phyloP scores from a whole-genome alignment of 2,329 filamentous ascomycete species.

The Fusarium sp. region DNA sequence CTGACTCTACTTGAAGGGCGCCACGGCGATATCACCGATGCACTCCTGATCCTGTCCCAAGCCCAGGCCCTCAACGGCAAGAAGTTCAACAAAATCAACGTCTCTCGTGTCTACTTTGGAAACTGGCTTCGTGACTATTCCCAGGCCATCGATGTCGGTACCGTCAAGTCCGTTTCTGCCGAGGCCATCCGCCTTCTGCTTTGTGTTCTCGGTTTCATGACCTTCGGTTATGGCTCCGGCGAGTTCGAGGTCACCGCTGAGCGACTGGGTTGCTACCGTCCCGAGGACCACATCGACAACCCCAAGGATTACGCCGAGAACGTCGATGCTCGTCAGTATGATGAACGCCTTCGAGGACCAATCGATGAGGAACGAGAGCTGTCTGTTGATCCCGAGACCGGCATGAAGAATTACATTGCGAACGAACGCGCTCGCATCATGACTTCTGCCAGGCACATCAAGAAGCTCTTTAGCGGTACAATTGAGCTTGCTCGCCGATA shows the following conservation, averaged over 20 bases:
- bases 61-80: constrained; percentile 68
- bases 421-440: constrained; percentile 83
- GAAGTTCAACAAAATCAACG: constrained; percentile 89
- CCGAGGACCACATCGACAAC: constrained; percentile 81
- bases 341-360: constrained; percentile 82
- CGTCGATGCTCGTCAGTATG: constrained; percentile 84
- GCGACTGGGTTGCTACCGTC: constrained; percentile 83
- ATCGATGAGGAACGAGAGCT: constrained; percentile 84
- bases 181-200: constrained; percentile 91
- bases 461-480: constrained; percentile 76
- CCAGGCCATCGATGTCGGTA: constrained; percentile 93
- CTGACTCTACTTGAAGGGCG: constrained; percentile 65
- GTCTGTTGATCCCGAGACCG: constrained; percentile 78
- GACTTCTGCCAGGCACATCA: constrained; percentile 83
- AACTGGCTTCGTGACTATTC: constrained; percentile 96
- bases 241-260: constrained; percentile 89
- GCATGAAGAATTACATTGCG: constrained; percentile 95
- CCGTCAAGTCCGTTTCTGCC: constrained; percentile 88
- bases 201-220: constrained; percentile 91
- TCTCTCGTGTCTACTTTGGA: constrained; percentile 93
- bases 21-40: constrained; percentile 94
- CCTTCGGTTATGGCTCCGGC: constrained; percentile 84
- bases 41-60: constrained; percentile 77
- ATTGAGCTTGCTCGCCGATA: constrained; percentile 87
- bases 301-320: constrained; percentile 92